These are phyloP conservation scores for Eustoma russellianum DNA, from an alignment of 257 asterid species.

Conservation along the genomic window DNA sequence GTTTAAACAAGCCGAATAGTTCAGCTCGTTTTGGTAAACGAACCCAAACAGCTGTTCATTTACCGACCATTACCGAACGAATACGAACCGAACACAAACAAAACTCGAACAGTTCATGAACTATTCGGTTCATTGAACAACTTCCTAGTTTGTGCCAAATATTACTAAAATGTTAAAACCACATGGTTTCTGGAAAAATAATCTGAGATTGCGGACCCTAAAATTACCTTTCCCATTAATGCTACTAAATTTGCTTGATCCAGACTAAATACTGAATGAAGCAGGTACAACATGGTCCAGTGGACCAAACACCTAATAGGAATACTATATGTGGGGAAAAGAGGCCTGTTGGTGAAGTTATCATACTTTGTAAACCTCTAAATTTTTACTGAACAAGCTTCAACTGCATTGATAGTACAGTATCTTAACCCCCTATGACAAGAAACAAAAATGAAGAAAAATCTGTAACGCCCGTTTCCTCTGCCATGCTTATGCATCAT, in stretches of 20 bases:
- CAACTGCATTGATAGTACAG: slow-evolving; percentile 31
- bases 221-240: slow-evolving; percentile 7
- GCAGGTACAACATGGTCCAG: slow-evolving; percentile 8
- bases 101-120: no score
- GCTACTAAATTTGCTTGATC: slow-evolving; percentile 8
- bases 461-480: neutral
- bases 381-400: slow-evolving; percentile 7
- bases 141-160: no score
- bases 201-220: neutral
- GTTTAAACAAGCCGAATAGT: no score
- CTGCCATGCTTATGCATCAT: slow-evolving; percentile 11
- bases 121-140: no score
- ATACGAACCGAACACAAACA: no score
- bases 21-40: no score
- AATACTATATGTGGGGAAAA: slow-evolving; percentile 5
- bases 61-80: no score
- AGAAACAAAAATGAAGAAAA: slow-evolving; percentile 5
- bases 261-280: slow-evolving; percentile 6
- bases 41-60: no score
- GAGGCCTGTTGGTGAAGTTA: neutral
- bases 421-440: slow-evolving; percentile 12
- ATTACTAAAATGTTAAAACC: no score
- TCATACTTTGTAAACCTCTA: slow-evolving; percentile 24
- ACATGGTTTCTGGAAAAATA: neutral
- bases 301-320: slow-evolving; percentile 10